These are phyloP conservation scores for Saprolegnia diclina DNA, from an alignment of 352 stramenopile genomes.

Conservation along the genomic window DNA sequence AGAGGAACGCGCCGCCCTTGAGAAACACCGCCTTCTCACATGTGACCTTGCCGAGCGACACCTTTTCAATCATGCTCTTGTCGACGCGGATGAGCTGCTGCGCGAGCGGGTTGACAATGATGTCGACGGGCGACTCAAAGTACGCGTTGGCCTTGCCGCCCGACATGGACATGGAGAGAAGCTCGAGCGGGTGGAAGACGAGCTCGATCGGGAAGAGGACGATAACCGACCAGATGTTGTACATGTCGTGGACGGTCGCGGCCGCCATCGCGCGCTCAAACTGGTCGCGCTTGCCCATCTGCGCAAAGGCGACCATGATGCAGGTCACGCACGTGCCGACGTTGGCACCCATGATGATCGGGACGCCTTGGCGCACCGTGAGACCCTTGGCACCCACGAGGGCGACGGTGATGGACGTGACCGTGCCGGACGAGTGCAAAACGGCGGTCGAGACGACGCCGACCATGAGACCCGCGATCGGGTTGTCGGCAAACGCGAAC, in stretches of 20 bases:
- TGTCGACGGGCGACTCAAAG: slow-evolving; percentile 44
- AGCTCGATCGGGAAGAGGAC: slow-evolving; percentile 71
- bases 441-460: slow-evolving; percentile 67
- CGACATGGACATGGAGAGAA: slow-evolving; percentile 44
- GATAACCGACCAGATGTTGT: slow-evolving; percentile 84
- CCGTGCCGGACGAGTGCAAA: slow-evolving; percentile 68
- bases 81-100: slow-evolving; percentile 37
- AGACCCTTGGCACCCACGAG: slow-evolving; percentile 61
- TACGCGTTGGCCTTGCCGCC: slow-evolving; percentile 28
- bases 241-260: slow-evolving; percentile 63
- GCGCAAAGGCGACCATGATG: slow-evolving; percentile 86
- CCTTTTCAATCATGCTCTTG: slow-evolving; percentile 38
- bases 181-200: slow-evolving; percentile 50
- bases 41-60: slow-evolving; percentile 31
- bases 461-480: slow-evolving; percentile 68
- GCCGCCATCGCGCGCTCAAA: slow-evolving; percentile 61
- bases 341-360: slow-evolving; percentile 90
- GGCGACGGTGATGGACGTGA: slow-evolving; percentile 74
- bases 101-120: slow-evolving; percentile 39
- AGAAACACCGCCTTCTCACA: slow-evolving; percentile 38
- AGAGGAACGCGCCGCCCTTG: slow-evolving; percentile 34
- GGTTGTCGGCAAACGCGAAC: slow-evolving; percentile 68
- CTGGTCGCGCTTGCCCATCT: slow-evolving; percentile 64
- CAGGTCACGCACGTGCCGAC: slow-evolving; percentile 86
- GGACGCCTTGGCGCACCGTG: slow-evolving; percentile 76